Conservation (phyloP, 345 rosid genomes). For the Firmiana major region DNA sequence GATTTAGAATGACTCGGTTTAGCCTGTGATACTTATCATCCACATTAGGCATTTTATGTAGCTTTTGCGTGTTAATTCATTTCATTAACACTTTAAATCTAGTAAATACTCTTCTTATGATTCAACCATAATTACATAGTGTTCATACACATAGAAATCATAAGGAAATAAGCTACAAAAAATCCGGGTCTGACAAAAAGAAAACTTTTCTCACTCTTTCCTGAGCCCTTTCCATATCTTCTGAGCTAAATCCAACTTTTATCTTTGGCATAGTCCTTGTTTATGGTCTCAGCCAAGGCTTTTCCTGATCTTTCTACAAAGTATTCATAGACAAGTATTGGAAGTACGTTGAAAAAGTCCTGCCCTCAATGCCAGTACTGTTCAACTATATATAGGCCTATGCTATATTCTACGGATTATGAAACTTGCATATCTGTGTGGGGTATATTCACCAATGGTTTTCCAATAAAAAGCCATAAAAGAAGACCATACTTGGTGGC, state of each 20-base stretch:
- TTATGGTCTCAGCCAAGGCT: constrained; percentile 76
- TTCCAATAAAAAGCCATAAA: constrained; percentile 59
- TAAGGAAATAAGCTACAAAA: too few species aligned
- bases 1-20: too few species aligned
- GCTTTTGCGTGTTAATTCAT: too few species aligned
- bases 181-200: too few species aligned
- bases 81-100: too few species aligned
- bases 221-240: constrained; percentile 58
- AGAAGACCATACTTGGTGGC: constrained; percentile 67
- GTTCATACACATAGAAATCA: too few species aligned
- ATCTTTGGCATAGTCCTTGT: constrained; percentile 59
- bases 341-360: constrained; percentile 73
- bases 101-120: too few species aligned
- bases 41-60: too few species aligned
- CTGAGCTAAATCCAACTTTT: constrained; percentile 57
- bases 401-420: constrained; percentile 78
- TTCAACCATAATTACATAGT: too few species aligned
- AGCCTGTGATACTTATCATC: too few species aligned
- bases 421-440: constrained; percentile 50
- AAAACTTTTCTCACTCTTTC: constrained; percentile 31
- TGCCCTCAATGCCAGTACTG: constrained; percentile 45
- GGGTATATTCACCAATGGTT: constrained; percentile 76
- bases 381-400: constrained; percentile 66
- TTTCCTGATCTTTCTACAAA: constrained; percentile 62
- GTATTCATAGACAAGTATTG: constrained; percentile 75